Evolutionary conservation across 1,284 basidiomycete species (phyloP).

Genomic region (Vanrija sp.): DNA sequence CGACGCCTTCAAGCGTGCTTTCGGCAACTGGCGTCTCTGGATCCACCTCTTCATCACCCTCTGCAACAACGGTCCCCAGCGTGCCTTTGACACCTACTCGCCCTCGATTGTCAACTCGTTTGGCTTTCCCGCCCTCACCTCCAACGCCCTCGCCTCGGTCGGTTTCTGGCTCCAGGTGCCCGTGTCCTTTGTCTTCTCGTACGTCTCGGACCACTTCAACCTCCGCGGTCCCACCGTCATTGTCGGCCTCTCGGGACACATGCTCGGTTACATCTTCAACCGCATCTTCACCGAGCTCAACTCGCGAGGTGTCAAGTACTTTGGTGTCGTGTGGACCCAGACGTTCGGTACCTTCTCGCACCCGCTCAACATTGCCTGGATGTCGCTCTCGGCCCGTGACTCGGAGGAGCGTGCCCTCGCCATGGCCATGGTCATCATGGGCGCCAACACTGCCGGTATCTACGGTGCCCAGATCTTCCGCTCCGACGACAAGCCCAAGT

Average conservation of each 20-base stretch:
- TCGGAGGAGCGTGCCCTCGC: constrained; percentile 27
- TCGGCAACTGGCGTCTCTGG: constrained; percentile 24
- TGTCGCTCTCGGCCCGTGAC: constrained; percentile 24
- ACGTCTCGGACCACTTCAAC: constrained; percentile 31
- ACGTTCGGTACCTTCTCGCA: constrained; percentile 32
- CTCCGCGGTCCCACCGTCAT: constrained; percentile 26
- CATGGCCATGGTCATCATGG: constrained; percentile 31
- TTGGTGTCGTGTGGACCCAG: constrained; percentile 29
- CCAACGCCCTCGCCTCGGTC: constrained; percentile 32
- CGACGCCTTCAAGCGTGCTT: constrained; percentile 21
- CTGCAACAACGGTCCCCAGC: constrained; percentile 31
- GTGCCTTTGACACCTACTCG: constrained; percentile 32
- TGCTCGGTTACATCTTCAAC: constrained; percentile 30
- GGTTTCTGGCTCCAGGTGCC: constrained; percentile 36
- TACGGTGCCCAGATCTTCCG: constrained; percentile 36
- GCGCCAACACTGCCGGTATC: constrained; percentile 34
- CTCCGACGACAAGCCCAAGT: constrained; percentile 28
- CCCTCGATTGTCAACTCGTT: constrained; percentile 35
- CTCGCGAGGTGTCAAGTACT: constrained; percentile 21
- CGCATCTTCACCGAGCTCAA: constrained; percentile 22
- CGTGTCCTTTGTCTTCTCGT: constrained; percentile 23
- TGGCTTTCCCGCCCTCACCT: constrained; percentile 26
- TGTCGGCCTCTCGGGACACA: constrained; percentile 20
- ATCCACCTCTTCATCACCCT: constrained; percentile 35
- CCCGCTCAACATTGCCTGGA: constrained; percentile 32